Conservation (phyloP, 169 alveolate genomes). For the Eimeria praecox region DNA sequence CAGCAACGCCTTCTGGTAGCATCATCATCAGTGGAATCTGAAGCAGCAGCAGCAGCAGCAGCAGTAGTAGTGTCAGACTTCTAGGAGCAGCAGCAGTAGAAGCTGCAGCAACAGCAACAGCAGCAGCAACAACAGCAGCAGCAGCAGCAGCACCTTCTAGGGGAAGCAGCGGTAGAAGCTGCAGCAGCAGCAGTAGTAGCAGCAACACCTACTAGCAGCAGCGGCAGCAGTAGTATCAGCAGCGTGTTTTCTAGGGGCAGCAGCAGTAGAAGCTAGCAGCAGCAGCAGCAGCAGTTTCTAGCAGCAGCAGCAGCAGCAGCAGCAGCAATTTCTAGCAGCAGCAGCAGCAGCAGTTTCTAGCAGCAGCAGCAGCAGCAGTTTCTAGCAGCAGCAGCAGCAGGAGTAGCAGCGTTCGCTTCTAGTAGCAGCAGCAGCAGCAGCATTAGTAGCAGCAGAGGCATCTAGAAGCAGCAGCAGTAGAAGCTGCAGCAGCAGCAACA, state of each 20-base stretch:
- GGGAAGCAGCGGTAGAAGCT: no score
- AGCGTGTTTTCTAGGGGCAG: no score
- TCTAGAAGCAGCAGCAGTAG: neutral
- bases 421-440: constrained; percentile 3
- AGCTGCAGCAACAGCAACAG: neutral
- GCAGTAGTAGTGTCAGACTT: no score
- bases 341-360: constrained; percentile 33
- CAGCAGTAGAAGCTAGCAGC: constrained; percentile 10
- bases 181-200: neutral
- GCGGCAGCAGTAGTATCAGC: neutral
- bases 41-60: no score
- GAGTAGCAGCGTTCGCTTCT: neutral
- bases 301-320: no score
- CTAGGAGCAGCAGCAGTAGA: constrained; percentile 13
- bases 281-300: no score
- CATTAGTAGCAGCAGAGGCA: no score
- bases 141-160: neutral
- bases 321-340: neutral
- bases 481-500: no score
- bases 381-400: no score
- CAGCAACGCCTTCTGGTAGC: no score
- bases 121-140: neutral
- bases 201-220: no score
- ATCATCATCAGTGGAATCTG: neutral
- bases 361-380: no score